A percentile compares a stretch with the other conserved stretches of the same genome.
Evolutionary conservation across 2,329 filamentous ascomycete genomes (phyloP).

Genomic region (Thelonectria blattea): DNA sequence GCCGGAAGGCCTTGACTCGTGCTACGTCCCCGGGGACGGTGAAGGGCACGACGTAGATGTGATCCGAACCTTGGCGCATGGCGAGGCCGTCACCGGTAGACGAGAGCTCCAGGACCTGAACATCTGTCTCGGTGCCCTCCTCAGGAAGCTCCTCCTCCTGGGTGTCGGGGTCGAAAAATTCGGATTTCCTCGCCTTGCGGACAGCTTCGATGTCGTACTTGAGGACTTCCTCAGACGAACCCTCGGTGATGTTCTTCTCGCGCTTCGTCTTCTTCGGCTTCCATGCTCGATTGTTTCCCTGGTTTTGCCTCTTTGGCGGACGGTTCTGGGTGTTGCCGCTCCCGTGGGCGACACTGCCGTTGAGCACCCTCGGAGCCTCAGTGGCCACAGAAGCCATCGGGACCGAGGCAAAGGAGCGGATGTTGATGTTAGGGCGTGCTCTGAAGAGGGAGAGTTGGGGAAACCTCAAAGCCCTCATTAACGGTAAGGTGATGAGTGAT

Average conservation of each 20-base stretch:
- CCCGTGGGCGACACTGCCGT: conserved; percentile 1
- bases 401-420: conserved; percentile 33
- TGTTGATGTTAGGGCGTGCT: conserved; percentile 21
- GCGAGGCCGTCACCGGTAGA: conserved; percentile 93
- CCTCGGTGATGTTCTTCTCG: conserved; percentile 65
- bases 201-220: conserved; percentile 66
- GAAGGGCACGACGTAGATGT: conserved; percentile 88
- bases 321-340: conserved; percentile 16
- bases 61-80: conserved; percentile 65
- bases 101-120: conserved; percentile 81
- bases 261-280: conserved; percentile 62
- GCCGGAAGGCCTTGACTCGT: conserved; percentile 78
- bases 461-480: conserved; percentile 33
- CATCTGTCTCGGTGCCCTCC: conserved; percentile 75
- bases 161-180: conserved; percentile 37
- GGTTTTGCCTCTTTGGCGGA: conserved; percentile 31
- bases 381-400: conserved; percentile 33
- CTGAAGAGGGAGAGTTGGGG: conserved; percentile 21
- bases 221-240: conserved; percentile 71
- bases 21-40: conserved; percentile 83
- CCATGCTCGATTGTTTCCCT: conserved; percentile 34
- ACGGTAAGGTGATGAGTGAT: background rate
- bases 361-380: conserved; percentile 21
- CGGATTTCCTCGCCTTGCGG: conserved; percentile 49
- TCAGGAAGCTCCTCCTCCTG: conserved; percentile 60